Percentiles rank a stretch among this genome's conserved stretches.
phyloP scores from a whole-genome alignment of 2,329 filamentous ascomycete genomes.

The Pestalotiopsis sp. region DNA sequence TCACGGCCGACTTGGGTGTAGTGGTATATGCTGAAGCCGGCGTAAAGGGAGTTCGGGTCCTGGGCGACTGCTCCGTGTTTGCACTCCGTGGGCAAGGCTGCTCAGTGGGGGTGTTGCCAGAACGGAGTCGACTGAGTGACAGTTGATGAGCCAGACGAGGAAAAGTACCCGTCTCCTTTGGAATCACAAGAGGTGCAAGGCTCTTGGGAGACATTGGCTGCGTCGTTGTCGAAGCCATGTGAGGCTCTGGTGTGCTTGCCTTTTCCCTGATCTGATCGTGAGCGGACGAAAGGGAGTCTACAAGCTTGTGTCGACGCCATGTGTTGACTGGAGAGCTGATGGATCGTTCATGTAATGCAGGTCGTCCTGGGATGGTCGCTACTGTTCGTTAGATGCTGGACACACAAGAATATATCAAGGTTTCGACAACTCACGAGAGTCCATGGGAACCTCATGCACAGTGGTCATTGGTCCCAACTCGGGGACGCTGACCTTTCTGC shows the following conservation, averaged over 20 bases:
- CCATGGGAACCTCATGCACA: constrained; percentile 68
- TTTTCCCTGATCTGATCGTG: constrained; percentile 27
- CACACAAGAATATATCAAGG: neutral
- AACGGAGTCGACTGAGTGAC: constrained; percentile 48
- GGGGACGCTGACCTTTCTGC: constrained; percentile 66
- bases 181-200: constrained; percentile 61
- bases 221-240: constrained; percentile 31
- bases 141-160: constrained; percentile 38
- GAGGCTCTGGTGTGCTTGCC: neutral
- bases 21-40: constrained; percentile 43
- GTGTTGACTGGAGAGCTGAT: constrained; percentile 60
- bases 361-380: constrained; percentile 71
- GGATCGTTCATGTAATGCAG: constrained; percentile 66
- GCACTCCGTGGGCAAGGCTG: constrained; percentile 38
- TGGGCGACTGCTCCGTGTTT: constrained; percentile 50
- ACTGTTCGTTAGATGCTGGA: constrained; percentile 22
- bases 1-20: constrained; percentile 47
- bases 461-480: constrained; percentile 71
- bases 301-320: constrained; percentile 47
- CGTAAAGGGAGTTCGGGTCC: constrained; percentile 43
- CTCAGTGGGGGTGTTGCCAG: constrained; percentile 46
- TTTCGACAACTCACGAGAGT: constrained; percentile 61
- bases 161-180: constrained; percentile 36
- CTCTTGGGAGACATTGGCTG: constrained; percentile 54
- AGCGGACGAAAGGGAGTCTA: constrained; percentile 36